Conservation (phyloP, 202 grass and related monocot species). For the Panicum hallii region DNA sequence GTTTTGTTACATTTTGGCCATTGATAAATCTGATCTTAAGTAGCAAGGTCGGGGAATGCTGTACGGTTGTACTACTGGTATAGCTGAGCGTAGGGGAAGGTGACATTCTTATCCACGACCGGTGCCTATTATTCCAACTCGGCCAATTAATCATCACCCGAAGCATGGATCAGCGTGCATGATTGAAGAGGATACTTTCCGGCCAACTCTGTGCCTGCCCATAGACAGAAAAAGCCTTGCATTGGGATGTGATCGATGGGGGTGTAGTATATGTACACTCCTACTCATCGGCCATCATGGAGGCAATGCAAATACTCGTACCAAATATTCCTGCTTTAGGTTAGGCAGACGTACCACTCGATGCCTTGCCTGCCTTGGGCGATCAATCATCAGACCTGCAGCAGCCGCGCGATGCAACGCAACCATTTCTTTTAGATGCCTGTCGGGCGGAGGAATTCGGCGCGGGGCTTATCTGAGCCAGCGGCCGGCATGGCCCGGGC, state of each 20-base stretch:
- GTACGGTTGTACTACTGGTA: neutral
- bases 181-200: neutral
- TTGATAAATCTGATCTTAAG: neutral
- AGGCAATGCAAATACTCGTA: too few relatives aligned
- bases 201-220: neutral
- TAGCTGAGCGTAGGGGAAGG: neutral
- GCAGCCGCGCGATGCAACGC: neutral
- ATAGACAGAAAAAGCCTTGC: neutral
- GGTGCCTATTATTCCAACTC: neutral
- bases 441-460: constrained; percentile 19
- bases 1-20: neutral
- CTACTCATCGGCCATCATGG: constrained; percentile 2
- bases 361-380: neutral
- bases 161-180: constrained; percentile 1
- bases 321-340: constrained; percentile 7
- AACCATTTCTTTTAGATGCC: constrained; percentile 26
- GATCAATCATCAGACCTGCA: neutral
- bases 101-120: neutral
- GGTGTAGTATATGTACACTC: neutral
- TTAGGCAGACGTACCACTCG: constrained; percentile 39
- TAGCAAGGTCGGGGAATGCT: neutral
- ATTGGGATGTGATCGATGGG: neutral
- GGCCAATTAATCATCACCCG: neutral
- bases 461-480: constrained; percentile 23
- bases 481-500: neutral